These are phyloP conservation scores for Gnomoniopsis smithogilvyi DNA, from an alignment of 2,329 filamentous ascomycete species.

Conservation along the genomic window DNA sequence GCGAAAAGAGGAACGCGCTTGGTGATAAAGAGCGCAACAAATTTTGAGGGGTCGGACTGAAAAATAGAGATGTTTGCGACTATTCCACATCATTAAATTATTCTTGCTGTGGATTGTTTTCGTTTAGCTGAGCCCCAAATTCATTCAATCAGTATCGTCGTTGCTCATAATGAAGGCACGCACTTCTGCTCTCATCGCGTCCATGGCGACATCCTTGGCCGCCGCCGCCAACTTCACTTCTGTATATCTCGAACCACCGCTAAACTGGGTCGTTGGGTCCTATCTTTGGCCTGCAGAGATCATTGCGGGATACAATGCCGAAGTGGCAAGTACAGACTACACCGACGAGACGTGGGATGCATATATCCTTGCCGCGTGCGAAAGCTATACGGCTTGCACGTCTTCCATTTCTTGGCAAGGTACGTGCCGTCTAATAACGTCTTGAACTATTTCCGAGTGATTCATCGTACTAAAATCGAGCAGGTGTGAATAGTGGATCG, in stretches of 20 bases:
- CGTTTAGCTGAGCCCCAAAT: no score
- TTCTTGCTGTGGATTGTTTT: no score
- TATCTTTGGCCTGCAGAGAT: conserved; percentile 12
- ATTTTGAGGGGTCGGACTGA: background rate
- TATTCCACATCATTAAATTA: no score
- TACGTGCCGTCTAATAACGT: no score
- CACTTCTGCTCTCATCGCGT: background rate
- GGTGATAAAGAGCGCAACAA: no score
- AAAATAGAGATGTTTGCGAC: no score
- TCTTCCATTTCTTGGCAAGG: conserved; percentile 14
- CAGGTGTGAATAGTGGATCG: conserved; percentile 8
- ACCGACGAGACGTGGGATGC: conserved; percentile 6
- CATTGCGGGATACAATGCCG: conserved; percentile 15
- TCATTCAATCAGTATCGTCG: no score
- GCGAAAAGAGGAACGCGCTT: background rate
- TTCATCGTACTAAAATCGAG: no score
- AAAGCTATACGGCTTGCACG: conserved; percentile 11
- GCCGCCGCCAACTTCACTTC: conserved; percentile 9
- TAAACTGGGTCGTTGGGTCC: conserved; percentile 12
- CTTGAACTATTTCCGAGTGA: no score
- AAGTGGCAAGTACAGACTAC: conserved; percentile 1
- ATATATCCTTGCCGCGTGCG: conserved; percentile 8
- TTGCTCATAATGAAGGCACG: conserved; percentile 1
- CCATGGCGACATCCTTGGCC: conserved; percentile 1
- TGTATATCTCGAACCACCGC: conserved; percentile 12